Evolutionary conservation across 73 alveolate species (phyloP).

Genomic region (Paramecium caudatum): DNA sequence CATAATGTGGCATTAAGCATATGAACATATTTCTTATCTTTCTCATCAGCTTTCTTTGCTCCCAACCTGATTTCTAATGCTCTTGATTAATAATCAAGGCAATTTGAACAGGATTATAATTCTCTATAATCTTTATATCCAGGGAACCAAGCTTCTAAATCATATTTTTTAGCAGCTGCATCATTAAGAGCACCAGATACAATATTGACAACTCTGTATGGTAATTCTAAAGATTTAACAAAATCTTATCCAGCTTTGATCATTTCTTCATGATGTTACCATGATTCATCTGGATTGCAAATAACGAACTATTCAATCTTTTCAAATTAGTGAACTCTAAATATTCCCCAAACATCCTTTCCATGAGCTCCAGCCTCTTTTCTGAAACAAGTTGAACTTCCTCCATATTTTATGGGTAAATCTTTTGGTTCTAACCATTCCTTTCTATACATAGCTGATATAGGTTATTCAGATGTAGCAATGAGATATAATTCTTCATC

Average conservation of each 20-base stretch:
- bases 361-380: conserved; percentile 99
- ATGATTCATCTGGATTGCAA: conserved; percentile 95
- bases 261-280: conserved; percentile 96
- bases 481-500: conserved; percentile 92
- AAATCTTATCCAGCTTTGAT: conserved; percentile 95
- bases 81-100: conserved; percentile 99
- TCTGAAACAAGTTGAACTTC: conserved; percentile 98
- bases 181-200: conserved; percentile 98
- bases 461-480: conserved; percentile 99
- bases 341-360: conserved; percentile 99
- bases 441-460: conserved; percentile 94
- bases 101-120: conserved; percentile 96
- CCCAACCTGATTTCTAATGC: conserved; percentile 92
- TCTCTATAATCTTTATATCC: conserved; percentile 92
- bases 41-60: conserved; percentile 83
- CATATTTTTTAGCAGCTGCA: conserved; percentile 99
- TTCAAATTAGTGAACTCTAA: conserved; percentile 99
- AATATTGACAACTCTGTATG: conserved; percentile 98
- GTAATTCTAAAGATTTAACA: conserved; percentile 91
- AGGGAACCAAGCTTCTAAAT: conserved; percentile 99
- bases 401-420: conserved; percentile 96
- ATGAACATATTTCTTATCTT: conserved; percentile 95
- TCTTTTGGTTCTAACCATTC: conserved; percentile 95
- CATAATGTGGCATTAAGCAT: conserved; percentile 98
- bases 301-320: conserved; percentile 98